A percentile compares a stretch with the other conserved stretches of the same genome.
These are phyloP conservation scores for Psilocybe subaeruginosa DNA, from an alignment of 768 basidiomycete genomes.

Conservation along the genomic window DNA sequence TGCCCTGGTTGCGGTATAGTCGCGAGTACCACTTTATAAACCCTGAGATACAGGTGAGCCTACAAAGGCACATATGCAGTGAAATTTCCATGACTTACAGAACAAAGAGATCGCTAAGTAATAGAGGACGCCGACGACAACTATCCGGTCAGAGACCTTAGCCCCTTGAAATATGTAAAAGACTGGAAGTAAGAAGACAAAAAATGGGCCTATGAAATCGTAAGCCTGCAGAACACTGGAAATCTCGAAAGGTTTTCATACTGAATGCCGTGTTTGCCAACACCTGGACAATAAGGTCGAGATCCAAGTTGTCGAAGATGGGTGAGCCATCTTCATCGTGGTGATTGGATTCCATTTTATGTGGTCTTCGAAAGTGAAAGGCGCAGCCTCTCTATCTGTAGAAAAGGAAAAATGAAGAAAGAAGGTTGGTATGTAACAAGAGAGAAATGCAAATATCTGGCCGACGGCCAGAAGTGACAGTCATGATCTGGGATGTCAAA, in stretches of 20 bases:
- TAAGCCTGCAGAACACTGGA: slow-evolving; percentile 3
- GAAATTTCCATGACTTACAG: slow-evolving; percentile 52
- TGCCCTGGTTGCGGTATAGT: slow-evolving; percentile 77
- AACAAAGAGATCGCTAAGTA: slow-evolving; percentile 61
- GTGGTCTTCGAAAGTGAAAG: slow-evolving; percentile 22
- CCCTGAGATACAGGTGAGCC: slow-evolving; percentile 44
- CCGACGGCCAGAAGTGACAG: neutral
- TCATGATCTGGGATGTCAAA: slow-evolving; percentile 11
- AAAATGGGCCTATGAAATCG: slow-evolving; percentile 70
- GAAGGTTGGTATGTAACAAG: neutral
- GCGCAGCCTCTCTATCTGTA: slow-evolving; percentile 30
- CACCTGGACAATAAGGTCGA: slow-evolving; percentile 82
- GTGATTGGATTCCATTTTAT: slow-evolving; percentile 30
- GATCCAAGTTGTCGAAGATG: slow-evolving; percentile 71
- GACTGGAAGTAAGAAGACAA: slow-evolving; percentile 77
- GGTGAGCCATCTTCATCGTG: slow-evolving; percentile 42
- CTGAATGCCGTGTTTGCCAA: slow-evolving; percentile 80
- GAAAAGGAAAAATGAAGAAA: slow-evolving; percentile 12
- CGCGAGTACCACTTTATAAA: slow-evolving; percentile 69
- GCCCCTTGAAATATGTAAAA: slow-evolving; percentile 77
- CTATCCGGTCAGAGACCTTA: slow-evolving; percentile 48
- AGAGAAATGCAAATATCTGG: neutral
- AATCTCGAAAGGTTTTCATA: slow-evolving; percentile 35
- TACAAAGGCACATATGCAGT: neutral
- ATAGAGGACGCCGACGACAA: slow-evolving; percentile 58